Conservation (phyloP, 495 filamentous ascomycete genomes). For the Aspergillus baeticus region DNA sequence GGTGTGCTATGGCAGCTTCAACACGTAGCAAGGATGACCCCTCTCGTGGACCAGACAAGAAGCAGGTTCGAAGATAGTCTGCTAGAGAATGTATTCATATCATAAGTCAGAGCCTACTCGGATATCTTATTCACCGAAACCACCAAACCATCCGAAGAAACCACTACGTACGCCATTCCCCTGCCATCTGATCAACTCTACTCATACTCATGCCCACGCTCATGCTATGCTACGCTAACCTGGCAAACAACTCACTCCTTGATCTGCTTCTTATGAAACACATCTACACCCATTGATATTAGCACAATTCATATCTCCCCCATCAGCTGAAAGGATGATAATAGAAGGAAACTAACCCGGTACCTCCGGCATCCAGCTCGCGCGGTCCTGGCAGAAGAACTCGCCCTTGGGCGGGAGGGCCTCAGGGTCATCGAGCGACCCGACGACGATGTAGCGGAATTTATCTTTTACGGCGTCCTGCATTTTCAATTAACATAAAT, state of each 20-base stretch:
- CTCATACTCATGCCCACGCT: no score
- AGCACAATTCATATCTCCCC: background rate
- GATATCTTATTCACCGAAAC: no score
- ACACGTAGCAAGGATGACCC: no score
- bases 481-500: constrained; percentile 3
- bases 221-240: background rate
- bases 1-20: no score
- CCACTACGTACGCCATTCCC: no score
- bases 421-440: constrained; percentile 61
- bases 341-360: constrained; percentile 38
- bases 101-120: no score
- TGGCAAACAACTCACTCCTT: constrained; percentile 41
- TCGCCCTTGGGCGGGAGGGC: constrained; percentile 65
- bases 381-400: constrained; percentile 61
- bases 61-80: no score
- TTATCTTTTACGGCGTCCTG: constrained; percentile 54
- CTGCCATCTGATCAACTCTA: no score
- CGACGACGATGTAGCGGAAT: constrained; percentile 63
- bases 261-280: constrained; percentile 62
- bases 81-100: no score
- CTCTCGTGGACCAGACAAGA: no score
- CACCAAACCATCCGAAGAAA: no score
- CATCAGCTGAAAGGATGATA: constrained; percentile 3
- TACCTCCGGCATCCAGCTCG: constrained; percentile 64
- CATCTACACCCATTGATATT: constrained; percentile 29